Conservation (phyloP, 2,329 filamentous ascomycete species). For the Kalmusia sp. region DNA sequence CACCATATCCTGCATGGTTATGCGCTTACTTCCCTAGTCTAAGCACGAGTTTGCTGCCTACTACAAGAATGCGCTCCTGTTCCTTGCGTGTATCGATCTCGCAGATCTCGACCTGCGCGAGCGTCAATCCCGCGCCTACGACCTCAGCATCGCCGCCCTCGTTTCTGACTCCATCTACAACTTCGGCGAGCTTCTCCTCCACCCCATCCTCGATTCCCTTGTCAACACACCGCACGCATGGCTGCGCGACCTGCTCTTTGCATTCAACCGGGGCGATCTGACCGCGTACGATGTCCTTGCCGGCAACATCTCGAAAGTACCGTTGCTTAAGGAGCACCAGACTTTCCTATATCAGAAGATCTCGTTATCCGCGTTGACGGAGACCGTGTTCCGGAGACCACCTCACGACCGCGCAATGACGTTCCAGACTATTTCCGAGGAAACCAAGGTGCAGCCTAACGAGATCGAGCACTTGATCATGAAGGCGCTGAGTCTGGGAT, state of each 20-base stretch:
- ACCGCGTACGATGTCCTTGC: slow-evolving; percentile 84
- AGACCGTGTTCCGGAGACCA: slow-evolving; percentile 93
- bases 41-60: slow-evolving; percentile 94
- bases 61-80: slow-evolving; percentile 96
- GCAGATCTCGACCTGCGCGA: slow-evolving; percentile 75
- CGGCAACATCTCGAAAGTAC: slow-evolving; percentile 80
- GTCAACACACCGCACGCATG: slow-evolving; percentile 77
- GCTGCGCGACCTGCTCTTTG: slow-evolving; percentile 94
- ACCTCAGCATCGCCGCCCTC: slow-evolving; percentile 89
- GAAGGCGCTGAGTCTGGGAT: slow-evolving; percentile 95
- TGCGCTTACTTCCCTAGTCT: slow-evolving; percentile 51
- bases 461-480: slow-evolving; percentile 99
- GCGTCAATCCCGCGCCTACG: slow-evolving; percentile 83
- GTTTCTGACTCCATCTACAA: slow-evolving; percentile 98
- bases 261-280: slow-evolving; percentile 95
- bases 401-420: slow-evolving; percentile 96
- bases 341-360: slow-evolving; percentile 96
- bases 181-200: slow-evolving; percentile 97
- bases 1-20: background rate
- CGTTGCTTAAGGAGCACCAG: slow-evolving; percentile 79
- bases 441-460: slow-evolving; percentile 88
- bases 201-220: slow-evolving; percentile 91
- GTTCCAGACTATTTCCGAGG: slow-evolving; percentile 84
- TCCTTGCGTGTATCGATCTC: slow-evolving; percentile 93
- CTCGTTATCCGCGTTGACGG: slow-evolving; percentile 92